Evolutionary conservation across 75 land plant species (phyloP), one percentile per base, ranked within the genome.

Genomic region (Picea sitchensis): DNA sequence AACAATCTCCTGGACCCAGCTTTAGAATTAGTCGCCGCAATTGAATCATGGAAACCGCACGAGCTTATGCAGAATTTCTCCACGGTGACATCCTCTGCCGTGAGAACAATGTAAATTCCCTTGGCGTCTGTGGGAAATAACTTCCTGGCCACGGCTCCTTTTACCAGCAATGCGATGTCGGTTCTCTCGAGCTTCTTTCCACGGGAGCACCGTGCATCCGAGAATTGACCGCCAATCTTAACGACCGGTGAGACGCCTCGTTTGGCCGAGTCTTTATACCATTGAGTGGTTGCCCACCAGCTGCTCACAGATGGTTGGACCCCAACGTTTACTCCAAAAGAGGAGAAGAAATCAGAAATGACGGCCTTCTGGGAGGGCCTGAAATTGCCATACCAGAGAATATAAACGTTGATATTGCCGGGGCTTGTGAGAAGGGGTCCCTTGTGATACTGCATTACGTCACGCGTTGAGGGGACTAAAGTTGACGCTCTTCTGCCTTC

Each of bases 331-430:
- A 78, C 61, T n/a, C 84, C 61, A 77, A 95, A 78, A 21, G 98
- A 95, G 62, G 76, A n/a, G 75, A 94, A 60, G 91, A 94, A 93
- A 65, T 90, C 95, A 38, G 81, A 7, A 63, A 94, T 32, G 38
- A 85, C 83, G 75, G 90, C 85, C 18, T 84, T 84, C 78, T 94
- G 91, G 58, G 92, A 47, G 1, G 90, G 80, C 9, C 75, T 85
- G 90, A 95, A 95, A 12, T 78, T 76, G 38, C 98, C 98, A 61
- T 95, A 95, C 92, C 91, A 95, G 62, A 91, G 85, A 79, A 93
- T 81, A 73, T 89, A 91, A 58, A 95, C 78, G 36, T 89, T 65
- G 76, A 91, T 82, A 31, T 51, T 47, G 0, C n/a, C n/a, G 1
- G 41, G 61, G 26, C 92, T 92, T 0, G 84, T 62, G 34, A 95